A percentile compares a stretch with the other conserved stretches of the same genome.
These are phyloP conservation scores for Aspergillus ochraceoroseus DNA, from an alignment of 2,329 filamentous ascomycete species.

Conservation along the genomic window DNA sequence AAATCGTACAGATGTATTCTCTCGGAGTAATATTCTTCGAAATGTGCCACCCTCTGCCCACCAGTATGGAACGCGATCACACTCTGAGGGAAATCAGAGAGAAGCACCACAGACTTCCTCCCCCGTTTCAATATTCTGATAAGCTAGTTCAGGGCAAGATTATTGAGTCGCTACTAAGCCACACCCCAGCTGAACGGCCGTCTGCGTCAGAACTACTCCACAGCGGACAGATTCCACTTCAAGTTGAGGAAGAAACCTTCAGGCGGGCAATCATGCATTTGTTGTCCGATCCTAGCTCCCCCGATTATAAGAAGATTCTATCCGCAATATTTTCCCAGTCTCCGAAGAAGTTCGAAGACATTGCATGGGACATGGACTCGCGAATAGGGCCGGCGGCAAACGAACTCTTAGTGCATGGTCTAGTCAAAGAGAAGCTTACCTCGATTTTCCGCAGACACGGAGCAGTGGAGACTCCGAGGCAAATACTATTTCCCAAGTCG, in stretches of 20 bases:
- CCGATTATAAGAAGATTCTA: conserved; percentile 85
- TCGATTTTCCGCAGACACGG: conserved; percentile 84
- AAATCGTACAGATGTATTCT: conserved; percentile 69
- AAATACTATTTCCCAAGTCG: conserved; percentile 74
- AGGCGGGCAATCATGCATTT: conserved; percentile 75
- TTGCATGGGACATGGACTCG: conserved; percentile 67
- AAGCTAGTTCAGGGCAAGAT: conserved; percentile 68
- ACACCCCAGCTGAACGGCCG: conserved; percentile 76
- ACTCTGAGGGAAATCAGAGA: conserved; percentile 66
- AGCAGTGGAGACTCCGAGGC: conserved; percentile 72
- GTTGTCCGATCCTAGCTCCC: conserved; percentile 69
- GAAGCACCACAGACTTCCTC: conserved; percentile 63
- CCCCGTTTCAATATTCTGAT: conserved; percentile 66
- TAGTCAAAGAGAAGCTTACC: conserved; percentile 68
- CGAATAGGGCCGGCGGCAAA: conserved; percentile 49
- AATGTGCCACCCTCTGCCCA: conserved; percentile 69
- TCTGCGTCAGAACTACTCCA: conserved; percentile 76
- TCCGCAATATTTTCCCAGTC: conserved; percentile 75
- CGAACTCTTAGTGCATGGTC: conserved; percentile 60
- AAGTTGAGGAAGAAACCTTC: conserved; percentile 89
- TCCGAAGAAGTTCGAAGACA: conserved; percentile 73
- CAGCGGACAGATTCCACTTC: conserved; percentile 79
- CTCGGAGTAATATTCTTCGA: conserved; percentile 97
- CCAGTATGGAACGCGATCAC: conserved; percentile 59
- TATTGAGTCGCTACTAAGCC: conserved; percentile 71